phyloP scores from a whole-genome alignment of 345 rosid genomes.

The Fremontodendron californicum region DNA sequence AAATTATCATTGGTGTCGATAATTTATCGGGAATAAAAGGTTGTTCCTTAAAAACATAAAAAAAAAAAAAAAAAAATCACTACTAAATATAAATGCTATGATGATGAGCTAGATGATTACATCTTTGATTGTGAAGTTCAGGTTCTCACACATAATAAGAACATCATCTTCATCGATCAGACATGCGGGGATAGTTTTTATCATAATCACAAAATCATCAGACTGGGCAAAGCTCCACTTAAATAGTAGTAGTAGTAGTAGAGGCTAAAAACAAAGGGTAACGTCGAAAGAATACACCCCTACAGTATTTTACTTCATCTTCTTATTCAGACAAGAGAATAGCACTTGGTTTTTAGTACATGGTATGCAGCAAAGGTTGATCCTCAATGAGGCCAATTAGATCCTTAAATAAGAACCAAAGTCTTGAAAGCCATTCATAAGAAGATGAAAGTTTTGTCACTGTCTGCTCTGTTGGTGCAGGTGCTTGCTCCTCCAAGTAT shows the following conservation, averaged over 20 bases:
- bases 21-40: too few relatives aligned
- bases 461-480: neutral
- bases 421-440: constrained; percentile 1
- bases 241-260: neutral
- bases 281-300: neutral
- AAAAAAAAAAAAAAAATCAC: too few relatives aligned
- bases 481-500: constrained; percentile 42
- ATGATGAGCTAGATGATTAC: too few relatives aligned
- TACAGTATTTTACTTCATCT: neutral
- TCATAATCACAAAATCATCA: too few relatives aligned
- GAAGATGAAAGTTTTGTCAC: neutral
- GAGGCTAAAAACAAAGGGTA: neutral
- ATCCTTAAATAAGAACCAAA: neutral
- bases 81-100: too few relatives aligned
- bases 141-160: too few relatives aligned
- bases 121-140: too few relatives aligned
- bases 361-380: neutral
- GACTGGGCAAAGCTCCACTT: neutral
- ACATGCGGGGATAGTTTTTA: too few relatives aligned
- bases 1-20: too few relatives aligned
- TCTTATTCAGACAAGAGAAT: neutral
- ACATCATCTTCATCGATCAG: too few relatives aligned
- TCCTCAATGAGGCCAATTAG: neutral
- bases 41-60: too few relatives aligned
- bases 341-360: neutral